These are phyloP conservation scores for Quercus aquifolioides DNA, from an alignment of 306 rosid genomes.

Conservation along the genomic window DNA sequence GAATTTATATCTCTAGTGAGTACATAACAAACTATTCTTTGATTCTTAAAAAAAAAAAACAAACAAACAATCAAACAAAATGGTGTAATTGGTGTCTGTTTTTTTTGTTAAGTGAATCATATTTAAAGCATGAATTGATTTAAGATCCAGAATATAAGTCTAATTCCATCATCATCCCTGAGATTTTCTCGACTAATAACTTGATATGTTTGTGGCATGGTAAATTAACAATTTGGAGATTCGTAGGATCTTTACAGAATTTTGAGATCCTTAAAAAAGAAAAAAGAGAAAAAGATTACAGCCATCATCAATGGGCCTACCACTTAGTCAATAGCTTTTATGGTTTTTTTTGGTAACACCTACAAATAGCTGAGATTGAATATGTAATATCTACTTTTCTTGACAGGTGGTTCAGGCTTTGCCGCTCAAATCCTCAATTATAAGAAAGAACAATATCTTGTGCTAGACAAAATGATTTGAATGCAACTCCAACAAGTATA, in stretches of 20 bases:
- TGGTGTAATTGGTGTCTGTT: neutral
- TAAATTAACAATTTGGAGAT: neutral
- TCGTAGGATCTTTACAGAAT: neutral
- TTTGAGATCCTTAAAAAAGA: neutral
- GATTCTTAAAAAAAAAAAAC: neutral
- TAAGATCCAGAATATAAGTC: neutral
- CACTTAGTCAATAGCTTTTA: slow-evolving; percentile 30
- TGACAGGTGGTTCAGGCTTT: slow-evolving; percentile 20
- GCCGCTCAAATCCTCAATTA: slow-evolving; percentile 34
- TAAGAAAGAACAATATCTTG: slow-evolving; percentile 30
- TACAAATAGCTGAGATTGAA: slow-evolving; percentile 6
- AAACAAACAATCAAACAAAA: no score
- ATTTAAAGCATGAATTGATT: neutral
- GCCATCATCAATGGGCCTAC: slow-evolving; percentile 34
- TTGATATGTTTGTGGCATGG: no score
- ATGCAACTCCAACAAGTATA: slow-evolving; percentile 24
- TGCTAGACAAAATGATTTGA: slow-evolving; percentile 70
- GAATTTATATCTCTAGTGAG: no score
- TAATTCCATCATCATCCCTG: neutral
- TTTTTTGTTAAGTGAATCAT: no score
- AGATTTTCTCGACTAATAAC: neutral
- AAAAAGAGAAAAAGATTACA: neutral
- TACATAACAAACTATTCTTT: no score
- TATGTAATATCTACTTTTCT: slow-evolving; percentile 14
- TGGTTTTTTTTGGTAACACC: no score